Evolutionary conservation across 2,329 filamentous ascomycete genomes (phyloP).

Genomic region (Aspergillus flavus): DNA sequence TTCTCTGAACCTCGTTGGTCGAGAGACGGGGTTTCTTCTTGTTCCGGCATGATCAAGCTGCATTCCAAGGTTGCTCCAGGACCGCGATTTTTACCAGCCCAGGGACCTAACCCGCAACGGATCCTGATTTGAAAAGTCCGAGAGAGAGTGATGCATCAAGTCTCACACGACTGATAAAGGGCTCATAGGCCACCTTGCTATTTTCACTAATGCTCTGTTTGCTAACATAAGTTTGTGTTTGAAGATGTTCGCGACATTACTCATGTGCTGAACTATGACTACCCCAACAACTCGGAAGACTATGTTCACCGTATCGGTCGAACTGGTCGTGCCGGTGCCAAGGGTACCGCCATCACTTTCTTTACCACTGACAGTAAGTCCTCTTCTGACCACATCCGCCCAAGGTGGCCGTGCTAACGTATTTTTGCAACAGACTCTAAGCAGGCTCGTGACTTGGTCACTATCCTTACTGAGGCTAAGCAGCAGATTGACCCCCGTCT

Average conservation of each 20-base stretch:
- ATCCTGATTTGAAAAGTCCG: conserved; percentile 47
- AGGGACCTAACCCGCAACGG: conserved; percentile 52
- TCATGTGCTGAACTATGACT: conserved; percentile 99
- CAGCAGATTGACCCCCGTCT: conserved; percentile 97
- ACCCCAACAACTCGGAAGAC: conserved; percentile 86
- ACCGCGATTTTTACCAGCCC: conserved; percentile 62
- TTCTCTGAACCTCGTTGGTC: conserved; percentile 63
- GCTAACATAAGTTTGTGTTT: conserved; percentile 73
- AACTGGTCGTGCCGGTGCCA: conserved; percentile 75
- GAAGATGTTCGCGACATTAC: conserved; percentile 99
- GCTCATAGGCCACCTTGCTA: conserved; percentile 49
- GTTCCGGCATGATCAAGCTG: conserved; percentile 68
- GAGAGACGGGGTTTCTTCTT: conserved; percentile 71
- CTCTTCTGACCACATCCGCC: not conserved
- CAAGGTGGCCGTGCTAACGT: conserved; percentile 13
- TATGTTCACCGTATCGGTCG: conserved; percentile 71
- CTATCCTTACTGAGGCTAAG: conserved; percentile 92
- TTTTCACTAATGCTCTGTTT: conserved; percentile 56
- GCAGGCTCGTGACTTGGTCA: conserved; percentile 94
- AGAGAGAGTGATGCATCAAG: conserved; percentile 64
- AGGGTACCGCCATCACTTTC: conserved; percentile 94
- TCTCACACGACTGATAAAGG: conserved; percentile 63
- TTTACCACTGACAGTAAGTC: conserved; percentile 98
- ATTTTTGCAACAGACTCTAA: conserved; percentile 67
- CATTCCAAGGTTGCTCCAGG: conserved; percentile 70